Percentiles rank a stretch among this genome's conserved stretches.
Conservation (phyloP, 768 basidiomycete genomes). For the Clitopilus passeckerianus region DNA sequence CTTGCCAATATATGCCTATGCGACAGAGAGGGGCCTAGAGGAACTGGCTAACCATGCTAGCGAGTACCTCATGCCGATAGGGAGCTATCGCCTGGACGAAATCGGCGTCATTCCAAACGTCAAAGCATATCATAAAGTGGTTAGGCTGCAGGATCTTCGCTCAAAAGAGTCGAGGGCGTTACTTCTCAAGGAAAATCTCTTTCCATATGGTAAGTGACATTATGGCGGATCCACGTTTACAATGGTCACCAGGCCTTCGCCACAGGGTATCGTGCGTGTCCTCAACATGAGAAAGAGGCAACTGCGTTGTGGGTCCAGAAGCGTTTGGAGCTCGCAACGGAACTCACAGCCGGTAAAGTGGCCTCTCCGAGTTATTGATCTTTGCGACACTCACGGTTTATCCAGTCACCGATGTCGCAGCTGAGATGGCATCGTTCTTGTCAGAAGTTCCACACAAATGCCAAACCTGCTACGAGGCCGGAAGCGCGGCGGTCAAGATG, state of each 20-base stretch:
- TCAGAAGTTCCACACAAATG: constrained; percentile 42
- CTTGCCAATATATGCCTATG: constrained; percentile 60
- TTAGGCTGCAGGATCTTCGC: constrained; percentile 54
- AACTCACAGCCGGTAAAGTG: constrained; percentile 26
- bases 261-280: constrained; percentile 55
- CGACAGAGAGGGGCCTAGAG: constrained; percentile 35
- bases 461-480: constrained; percentile 52
- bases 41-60: constrained; percentile 53
- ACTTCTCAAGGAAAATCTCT: constrained; percentile 56
- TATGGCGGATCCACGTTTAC: not conserved
- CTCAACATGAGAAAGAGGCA: constrained; percentile 42
- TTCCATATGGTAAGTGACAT: constrained; percentile 50
- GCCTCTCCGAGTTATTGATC: not conserved
- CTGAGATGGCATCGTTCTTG: constrained; percentile 55
- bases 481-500: constrained; percentile 63
- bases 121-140: constrained; percentile 58
- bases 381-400: not conserved
- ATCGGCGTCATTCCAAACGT: constrained; percentile 52
- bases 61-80: constrained; percentile 54
- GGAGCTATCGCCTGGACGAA: constrained; percentile 45
- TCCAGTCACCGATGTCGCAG: constrained; percentile 60
- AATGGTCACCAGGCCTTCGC: constrained; percentile 1
- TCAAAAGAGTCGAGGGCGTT: constrained; percentile 46
- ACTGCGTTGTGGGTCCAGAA: constrained; percentile 7
- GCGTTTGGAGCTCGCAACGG: constrained; percentile 49